Evolutionary conservation across 768 basidiomycete genomes (phyloP).

Genomic region (Rubroboletus pulcherrimus): DNA sequence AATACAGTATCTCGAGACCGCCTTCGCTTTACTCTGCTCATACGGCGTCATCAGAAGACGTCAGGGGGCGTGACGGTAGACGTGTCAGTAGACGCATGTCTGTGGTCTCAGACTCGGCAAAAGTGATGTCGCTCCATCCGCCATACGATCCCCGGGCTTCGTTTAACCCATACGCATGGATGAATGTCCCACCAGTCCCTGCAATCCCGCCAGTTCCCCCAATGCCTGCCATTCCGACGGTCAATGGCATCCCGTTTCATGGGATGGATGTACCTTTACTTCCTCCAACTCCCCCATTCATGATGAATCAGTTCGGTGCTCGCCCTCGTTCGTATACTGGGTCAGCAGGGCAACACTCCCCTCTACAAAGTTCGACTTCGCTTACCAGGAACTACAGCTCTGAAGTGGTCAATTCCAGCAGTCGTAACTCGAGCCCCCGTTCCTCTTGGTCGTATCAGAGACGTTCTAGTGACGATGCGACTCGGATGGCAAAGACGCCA

Average conservation of each 20-base stretch:
- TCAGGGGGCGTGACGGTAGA: slow-evolving; percentile 39
- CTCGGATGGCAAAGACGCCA: slow-evolving; percentile 7
- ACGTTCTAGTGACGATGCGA: slow-evolving; percentile 31
- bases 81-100: slow-evolving; percentile 41
- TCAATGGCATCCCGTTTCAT: slow-evolving; percentile 40
- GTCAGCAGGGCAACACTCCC: slow-evolving; percentile 31
- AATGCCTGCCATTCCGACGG: slow-evolving; percentile 32
- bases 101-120: slow-evolving; percentile 32
- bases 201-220: slow-evolving; percentile 36
- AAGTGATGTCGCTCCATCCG: slow-evolving; percentile 23
- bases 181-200: slow-evolving; percentile 9
- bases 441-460: slow-evolving; percentile 26
- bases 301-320: slow-evolving; percentile 55
- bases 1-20: slow-evolving; percentile 44
- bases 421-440: slow-evolving; percentile 18
- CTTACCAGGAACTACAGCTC: slow-evolving; percentile 25
- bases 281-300: slow-evolving; percentile 72
- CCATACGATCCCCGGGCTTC: slow-evolving; percentile 27
- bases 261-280: slow-evolving; percentile 65
- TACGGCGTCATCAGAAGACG: slow-evolving; percentile 57
- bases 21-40: slow-evolving; percentile 53
- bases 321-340: slow-evolving; percentile 36
- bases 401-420: slow-evolving; percentile 17
- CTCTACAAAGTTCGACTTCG: slow-evolving; percentile 19
- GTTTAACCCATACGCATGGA: slow-evolving; percentile 31